phyloP scores from a whole-genome alignment of 306 rosid species.

The Canavalia ensiformis region DNA sequence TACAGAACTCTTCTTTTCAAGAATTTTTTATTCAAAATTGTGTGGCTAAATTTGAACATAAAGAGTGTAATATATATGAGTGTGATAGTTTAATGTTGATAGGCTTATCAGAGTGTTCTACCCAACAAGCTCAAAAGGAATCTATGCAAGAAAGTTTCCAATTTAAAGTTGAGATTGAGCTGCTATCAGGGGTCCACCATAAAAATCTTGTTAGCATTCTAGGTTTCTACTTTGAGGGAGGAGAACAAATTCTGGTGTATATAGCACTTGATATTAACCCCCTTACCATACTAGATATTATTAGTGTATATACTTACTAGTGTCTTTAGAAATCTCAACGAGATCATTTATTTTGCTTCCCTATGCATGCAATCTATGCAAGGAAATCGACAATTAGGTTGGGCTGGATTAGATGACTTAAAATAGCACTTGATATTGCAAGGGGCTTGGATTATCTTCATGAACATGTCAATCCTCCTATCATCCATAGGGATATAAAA shows the following conservation, averaged over 20 bases:
- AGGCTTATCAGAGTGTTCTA: conserved; percentile 66
- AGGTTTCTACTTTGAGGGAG: conserved; percentile 72
- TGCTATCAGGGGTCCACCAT: conserved; percentile 78
- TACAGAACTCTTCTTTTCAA: neutral
- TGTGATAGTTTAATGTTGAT: neutral
- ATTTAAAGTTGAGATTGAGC: conserved; percentile 74
- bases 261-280: conserved; percentile 45
- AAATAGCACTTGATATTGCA: conserved; percentile 61
- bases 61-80: neutral
- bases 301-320: neutral
- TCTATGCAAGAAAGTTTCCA: conserved; percentile 62
- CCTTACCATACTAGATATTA: neutral
- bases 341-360: neutral
- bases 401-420: conserved; percentile 68
- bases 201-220: conserved; percentile 67
- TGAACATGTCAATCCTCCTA: conserved; percentile 69
- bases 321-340: neutral
- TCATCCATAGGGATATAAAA: conserved; percentile 75
- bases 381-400: conserved; percentile 60
- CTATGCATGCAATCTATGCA: conserved; percentile 24
- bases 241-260: conserved; percentile 71
- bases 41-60: neutral
- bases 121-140: conserved; percentile 59
- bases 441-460: conserved; percentile 73
- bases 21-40: neutral